Percentiles rank a stretch among this genome's conserved stretches.
phyloP scores from a whole-genome alignment of 495 filamentous ascomycete genomes.

The Neurospora cerealis region DNA sequence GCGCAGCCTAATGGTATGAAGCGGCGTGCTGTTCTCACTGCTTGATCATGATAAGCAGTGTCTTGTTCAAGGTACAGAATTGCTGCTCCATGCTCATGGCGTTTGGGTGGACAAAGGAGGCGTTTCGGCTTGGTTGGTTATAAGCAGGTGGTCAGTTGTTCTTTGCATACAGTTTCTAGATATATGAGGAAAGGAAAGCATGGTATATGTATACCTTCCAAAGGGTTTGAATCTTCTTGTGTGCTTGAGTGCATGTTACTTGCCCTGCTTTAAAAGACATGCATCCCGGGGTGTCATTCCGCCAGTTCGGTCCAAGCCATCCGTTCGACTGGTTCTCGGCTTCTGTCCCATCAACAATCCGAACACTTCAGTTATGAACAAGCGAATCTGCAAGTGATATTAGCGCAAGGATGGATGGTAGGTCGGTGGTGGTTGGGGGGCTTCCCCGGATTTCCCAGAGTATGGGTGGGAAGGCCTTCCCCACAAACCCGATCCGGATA shows the following conservation, averaged over 20 bases:
- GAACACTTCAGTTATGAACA: not conserved
- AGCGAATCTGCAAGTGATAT: not conserved
- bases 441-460: not conserved
- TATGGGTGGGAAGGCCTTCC: not conserved
- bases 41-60: not conserved
- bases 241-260: not conserved
- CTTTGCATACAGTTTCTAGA: not conserved
- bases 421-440: not conserved
- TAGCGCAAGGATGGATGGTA: not conserved
- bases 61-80: not conserved
- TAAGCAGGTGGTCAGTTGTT: not conserved
- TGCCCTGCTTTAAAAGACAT: not conserved
- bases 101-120: not conserved
- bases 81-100: not conserved
- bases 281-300: not conserved
- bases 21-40: not conserved
- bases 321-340: not conserved
- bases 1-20: conserved; percentile 45
- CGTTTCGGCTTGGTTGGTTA: not conserved
- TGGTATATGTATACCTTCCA: not conserved
- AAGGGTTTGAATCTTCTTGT: no score
- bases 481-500: not conserved
- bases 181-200: not conserved
- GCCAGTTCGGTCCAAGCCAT: not conserved
- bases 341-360: not conserved